Base-by-base conservation (phyloP, 192 early-diverging fungal species). In the Rhizoclosmatium globosum region DNA sequence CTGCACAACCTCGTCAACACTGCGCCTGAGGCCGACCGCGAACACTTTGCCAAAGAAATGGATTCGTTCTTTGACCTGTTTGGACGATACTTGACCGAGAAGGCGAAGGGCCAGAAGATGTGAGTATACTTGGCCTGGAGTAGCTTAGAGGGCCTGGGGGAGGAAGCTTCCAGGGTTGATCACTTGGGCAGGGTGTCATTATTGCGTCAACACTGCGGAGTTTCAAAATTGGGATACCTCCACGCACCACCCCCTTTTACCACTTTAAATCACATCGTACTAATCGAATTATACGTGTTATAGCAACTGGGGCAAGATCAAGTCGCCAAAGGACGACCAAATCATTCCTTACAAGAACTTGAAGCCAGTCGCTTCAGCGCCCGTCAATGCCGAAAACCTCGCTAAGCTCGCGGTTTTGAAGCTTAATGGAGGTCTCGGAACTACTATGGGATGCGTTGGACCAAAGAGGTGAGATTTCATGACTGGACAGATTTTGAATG, bases 371-470 rank as follows among this genome's bases (percentile, higher is more conserved):
- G 61, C 81, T 42, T 48, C 74, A n/a, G 60, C 82, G 47, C 67
- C 76, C 23, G 82, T 85, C 41, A 86, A 85, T 57, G 74, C 88
- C 50, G 85, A 87, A 23, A 85, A 93, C 77, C 89, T 99, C 48
- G 86, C 82, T 66, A 98, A 99, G 84, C 90, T 99, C 4, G 98
- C 97, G 13, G 98, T 99, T 9, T 87, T 99, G n/a, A 99, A 99
- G 88, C 90, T 99, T 64, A 99, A 99, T 79, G 98, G 98, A 85
- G 98, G 98, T 72, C 89, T 99, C 17, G 98, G 97, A 41, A 99
- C 98, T 45, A 98, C 98, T 60, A 99, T 99, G 98, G 98, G 98
- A 31, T 98, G 96, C 76, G 94, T 98, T 74, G 98, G 98, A 41
- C 98, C 98, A 68, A 99, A 99, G 89, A 94, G 82, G 85, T 85